These are phyloP conservation scores for Chalara sp. DNA, from an alignment of 2,329 filamentous ascomycete genomes.

Conservation along the genomic window DNA sequence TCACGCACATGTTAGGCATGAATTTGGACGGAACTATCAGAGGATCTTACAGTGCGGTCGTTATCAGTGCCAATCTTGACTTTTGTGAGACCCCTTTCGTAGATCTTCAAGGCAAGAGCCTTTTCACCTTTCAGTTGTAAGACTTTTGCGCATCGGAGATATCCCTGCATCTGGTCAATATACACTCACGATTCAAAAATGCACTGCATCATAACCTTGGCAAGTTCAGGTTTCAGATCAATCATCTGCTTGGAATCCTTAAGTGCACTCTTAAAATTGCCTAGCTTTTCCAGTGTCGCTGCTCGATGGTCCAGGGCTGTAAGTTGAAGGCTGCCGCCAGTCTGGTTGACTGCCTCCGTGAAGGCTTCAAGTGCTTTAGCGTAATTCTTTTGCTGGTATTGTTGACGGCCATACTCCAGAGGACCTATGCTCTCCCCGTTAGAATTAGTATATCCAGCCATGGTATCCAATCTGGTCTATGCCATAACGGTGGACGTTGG, in stretches of 20 bases:
- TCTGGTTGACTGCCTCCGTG: conserved; percentile 19
- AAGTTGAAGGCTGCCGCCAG: conserved; percentile 19
- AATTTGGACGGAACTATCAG: background rate
- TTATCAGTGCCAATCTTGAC: conserved; percentile 24
- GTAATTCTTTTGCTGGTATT: conserved; percentile 24
- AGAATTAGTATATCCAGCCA: too few relatives aligned
- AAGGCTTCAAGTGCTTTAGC: conserved; percentile 20
- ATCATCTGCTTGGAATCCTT: conserved; percentile 27
- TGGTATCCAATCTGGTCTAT: too few relatives aligned
- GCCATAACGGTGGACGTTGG: too few relatives aligned
- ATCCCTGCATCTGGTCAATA: conserved; percentile 18
- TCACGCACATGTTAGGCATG: conserved; percentile 1
- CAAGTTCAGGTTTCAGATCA: conserved; percentile 21
- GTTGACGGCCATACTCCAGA: conserved; percentile 19
- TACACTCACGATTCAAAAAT: background rate
- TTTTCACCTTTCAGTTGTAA: conserved; percentile 23
- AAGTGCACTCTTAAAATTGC: conserved; percentile 20
- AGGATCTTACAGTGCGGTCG: conserved; percentile 19
- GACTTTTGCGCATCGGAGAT: conserved; percentile 27
- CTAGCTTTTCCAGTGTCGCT: conserved; percentile 27
- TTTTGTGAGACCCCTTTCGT: conserved; percentile 26
- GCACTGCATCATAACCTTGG: conserved; percentile 17
- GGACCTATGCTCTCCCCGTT: conserved; percentile 19
- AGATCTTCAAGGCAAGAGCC: conserved; percentile 26
- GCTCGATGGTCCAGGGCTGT: conserved; percentile 28